Conservation (phyloP, 768 basidiomycete species). For the Collybia nuda region DNA sequence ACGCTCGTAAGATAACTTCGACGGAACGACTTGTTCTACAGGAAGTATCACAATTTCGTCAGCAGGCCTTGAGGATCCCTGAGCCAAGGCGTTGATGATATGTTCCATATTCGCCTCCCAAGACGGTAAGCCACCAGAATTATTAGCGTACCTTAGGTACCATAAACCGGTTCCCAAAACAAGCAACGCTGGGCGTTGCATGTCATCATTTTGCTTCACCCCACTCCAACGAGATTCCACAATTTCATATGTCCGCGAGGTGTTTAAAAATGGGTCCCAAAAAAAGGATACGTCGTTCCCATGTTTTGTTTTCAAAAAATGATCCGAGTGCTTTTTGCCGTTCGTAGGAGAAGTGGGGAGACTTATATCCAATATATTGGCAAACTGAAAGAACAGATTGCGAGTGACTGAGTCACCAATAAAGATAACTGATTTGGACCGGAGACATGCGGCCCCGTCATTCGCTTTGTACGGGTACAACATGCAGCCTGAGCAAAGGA, state of each 20-base stretch:
- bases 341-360: constrained; percentile 54
- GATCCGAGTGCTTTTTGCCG: constrained; percentile 69
- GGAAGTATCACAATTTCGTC: constrained; percentile 80
- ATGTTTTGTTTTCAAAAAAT: constrained; percentile 44
- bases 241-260: constrained; percentile 49
- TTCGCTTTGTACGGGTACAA: constrained; percentile 59
- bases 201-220: background rate
- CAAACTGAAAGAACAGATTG: constrained; percentile 74
- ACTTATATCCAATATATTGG: constrained; percentile 55
- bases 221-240: constrained; percentile 23
- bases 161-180: constrained; percentile 87
- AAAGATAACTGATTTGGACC: constrained; percentile 66
- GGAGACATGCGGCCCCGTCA: constrained; percentile 55
- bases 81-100: constrained; percentile 51
- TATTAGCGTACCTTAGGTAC: constrained; percentile 77
- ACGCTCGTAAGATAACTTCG: constrained; percentile 64
- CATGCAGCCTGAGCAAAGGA: constrained; percentile 66
- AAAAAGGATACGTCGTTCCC: constrained; percentile 56
- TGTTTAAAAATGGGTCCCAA: constrained; percentile 91
- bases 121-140: constrained; percentile 71
- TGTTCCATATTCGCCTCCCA: constrained; percentile 78
- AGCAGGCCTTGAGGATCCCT: constrained; percentile 43
- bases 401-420: constrained; percentile 85
- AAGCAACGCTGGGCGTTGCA: constrained; percentile 55
- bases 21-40: constrained; percentile 66